Percentiles rank a stretch among this genome's conserved stretches.
Conservation (phyloP, 345 rosid species). For the Hibiscus mutabilis region DNA sequence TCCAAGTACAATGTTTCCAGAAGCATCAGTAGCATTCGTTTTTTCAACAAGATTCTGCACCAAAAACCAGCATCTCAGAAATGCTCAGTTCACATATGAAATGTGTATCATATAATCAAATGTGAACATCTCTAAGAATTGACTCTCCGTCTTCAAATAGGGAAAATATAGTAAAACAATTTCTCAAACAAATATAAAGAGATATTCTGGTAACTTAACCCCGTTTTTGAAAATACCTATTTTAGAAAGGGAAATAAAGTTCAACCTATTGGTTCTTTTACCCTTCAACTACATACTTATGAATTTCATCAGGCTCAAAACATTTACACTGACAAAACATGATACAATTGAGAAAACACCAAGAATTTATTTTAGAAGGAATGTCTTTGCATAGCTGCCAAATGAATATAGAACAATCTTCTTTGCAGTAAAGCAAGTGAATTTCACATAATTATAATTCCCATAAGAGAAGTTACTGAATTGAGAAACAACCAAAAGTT, state of each 20-base stretch:
- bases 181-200: background rate
- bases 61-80: constrained; percentile 10
- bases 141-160: background rate
- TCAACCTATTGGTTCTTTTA: background rate
- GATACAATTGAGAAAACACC: background rate
- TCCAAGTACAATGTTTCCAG: constrained; percentile 81
- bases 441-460: background rate
- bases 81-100: constrained; percentile 8
- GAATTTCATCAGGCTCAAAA: background rate
- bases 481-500: background rate
- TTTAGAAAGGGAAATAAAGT: background rate
- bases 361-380: background rate
- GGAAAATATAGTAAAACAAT: background rate
- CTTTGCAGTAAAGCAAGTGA: background rate
- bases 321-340: background rate
- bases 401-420: background rate
- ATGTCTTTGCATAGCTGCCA: background rate
- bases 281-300: background rate
- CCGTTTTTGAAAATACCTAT: background rate
- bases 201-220: background rate
- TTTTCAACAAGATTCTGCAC: constrained; percentile 66
- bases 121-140: background rate
- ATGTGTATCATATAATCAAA: background rate
- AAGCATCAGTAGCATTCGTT: constrained; percentile 93
- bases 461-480: background rate